Evolutionary conservation across 2,329 filamentous ascomycete genomes (phyloP).

Genomic region (Fusarium sp.): DNA sequence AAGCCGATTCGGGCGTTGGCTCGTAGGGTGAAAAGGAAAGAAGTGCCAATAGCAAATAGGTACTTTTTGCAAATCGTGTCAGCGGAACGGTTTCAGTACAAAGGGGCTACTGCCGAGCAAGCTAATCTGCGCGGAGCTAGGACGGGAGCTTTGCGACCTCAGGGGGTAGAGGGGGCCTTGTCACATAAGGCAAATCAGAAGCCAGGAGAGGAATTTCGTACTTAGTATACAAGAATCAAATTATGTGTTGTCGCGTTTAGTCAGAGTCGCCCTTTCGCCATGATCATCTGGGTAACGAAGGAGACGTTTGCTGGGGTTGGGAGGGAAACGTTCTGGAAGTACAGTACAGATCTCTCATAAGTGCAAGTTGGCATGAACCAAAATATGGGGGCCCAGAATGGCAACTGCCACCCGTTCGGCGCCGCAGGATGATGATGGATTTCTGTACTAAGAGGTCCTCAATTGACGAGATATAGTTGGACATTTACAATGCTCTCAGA

Average conservation of each 20-base stretch:
- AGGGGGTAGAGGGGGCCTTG: slow-evolving; percentile 30
- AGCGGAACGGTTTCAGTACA: slow-evolving; percentile 37
- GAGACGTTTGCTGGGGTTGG: slow-evolving; percentile 32
- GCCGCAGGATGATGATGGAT: slow-evolving; percentile 1
- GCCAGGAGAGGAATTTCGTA: slow-evolving; percentile 23
- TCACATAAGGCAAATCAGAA: not conserved
- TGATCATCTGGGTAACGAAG: slow-evolving; percentile 26
- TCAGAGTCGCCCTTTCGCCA: slow-evolving; percentile 35
- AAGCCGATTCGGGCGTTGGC: slow-evolving; percentile 31
- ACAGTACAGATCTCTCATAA: slow-evolving; percentile 43
- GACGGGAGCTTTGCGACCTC: slow-evolving; percentile 32
- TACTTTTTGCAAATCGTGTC: slow-evolving; percentile 41
- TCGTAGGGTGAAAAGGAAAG: slow-evolving; percentile 21
- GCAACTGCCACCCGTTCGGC: slow-evolving; percentile 31
- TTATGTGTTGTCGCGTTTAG: slow-evolving; percentile 22
- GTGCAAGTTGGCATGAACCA: slow-evolving; percentile 46
- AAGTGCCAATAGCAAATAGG: slow-evolving; percentile 32
- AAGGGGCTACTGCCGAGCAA: slow-evolving; percentile 38
- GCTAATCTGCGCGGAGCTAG: slow-evolving; percentile 38
- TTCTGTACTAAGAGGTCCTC: not conserved
- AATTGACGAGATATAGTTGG: not conserved
- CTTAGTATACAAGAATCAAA: slow-evolving; percentile 43
- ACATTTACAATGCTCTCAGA: not conserved
- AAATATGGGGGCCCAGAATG: slow-evolving; percentile 33
- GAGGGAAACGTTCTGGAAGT: slow-evolving; percentile 40